Percentiles rank a stretch among this genome's conserved stretches.
Evolutionary conservation across 805 yeast genomes (phyloP).

Genomic region (Metschnikowia colocasiae): DNA sequence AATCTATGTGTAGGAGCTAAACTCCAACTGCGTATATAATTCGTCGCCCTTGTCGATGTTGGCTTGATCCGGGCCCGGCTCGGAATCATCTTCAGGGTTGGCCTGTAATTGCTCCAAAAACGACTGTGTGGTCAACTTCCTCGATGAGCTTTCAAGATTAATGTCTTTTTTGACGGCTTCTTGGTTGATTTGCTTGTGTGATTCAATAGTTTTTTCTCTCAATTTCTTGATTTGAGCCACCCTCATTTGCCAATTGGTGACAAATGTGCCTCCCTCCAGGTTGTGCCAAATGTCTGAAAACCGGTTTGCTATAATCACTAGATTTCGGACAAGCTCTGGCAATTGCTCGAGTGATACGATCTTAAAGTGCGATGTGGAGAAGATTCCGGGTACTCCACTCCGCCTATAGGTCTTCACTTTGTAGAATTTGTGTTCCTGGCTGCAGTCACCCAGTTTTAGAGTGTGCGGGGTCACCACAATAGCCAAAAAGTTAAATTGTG

Average conservation of each 20-base stretch:
- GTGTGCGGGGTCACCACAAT: conserved; percentile 71
- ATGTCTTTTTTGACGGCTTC: conserved; percentile 12
- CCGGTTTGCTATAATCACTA: conserved; percentile 61
- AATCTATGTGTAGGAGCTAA: conserved; percentile 27
- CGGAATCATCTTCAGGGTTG: background rate
- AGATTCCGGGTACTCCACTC: conserved; percentile 70
- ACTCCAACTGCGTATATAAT: conserved; percentile 27
- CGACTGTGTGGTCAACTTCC: conserved; percentile 26
- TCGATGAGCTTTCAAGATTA: conserved; percentile 5
- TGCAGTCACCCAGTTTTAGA: background rate
- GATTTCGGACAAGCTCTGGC: conserved; percentile 61
- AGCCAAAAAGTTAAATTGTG: conserved; percentile 81
- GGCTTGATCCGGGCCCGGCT: background rate
- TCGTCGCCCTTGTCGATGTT: conserved; percentile 9
- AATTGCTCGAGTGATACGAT: conserved; percentile 58
- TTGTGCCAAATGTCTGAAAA: conserved; percentile 76
- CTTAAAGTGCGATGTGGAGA: conserved; percentile 74
- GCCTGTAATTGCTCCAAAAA: conserved; percentile 29
- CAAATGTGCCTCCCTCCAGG: conserved; percentile 43
- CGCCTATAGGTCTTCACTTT: conserved; percentile 63
- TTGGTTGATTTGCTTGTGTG: conserved; percentile 27
- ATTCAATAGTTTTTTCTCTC: conserved; percentile 26
- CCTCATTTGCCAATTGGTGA: conserved; percentile 67
- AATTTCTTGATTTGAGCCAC: conserved; percentile 47
- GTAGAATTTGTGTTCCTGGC: conserved; percentile 33